Conservation (phyloP, 2,329 filamentous ascomycete genomes). For the Hymenoscyphus fructigenus region DNA sequence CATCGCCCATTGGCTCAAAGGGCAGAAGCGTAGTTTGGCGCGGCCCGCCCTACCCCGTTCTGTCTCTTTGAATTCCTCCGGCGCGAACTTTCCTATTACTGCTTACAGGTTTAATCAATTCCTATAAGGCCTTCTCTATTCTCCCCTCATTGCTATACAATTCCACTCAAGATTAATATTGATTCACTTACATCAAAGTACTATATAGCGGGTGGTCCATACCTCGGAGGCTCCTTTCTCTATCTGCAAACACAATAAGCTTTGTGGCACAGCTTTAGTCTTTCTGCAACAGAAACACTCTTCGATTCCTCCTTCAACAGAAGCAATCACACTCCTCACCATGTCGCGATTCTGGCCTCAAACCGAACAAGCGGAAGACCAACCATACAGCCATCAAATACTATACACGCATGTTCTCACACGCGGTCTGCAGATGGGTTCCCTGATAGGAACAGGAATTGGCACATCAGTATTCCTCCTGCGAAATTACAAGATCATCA, state of each 20-base stretch:
- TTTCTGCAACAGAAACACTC: background rate
- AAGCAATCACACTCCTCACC: conserved; percentile 15
- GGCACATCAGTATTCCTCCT: conserved; percentile 37
- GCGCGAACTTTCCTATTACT: background rate
- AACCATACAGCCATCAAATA: conserved; percentile 53
- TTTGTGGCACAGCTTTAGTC: background rate
- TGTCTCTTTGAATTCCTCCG: background rate
- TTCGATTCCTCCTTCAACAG: background rate
- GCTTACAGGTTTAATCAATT: background rate
- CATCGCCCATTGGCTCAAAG: background rate
- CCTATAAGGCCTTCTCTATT: background rate
- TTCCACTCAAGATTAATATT: background rate
- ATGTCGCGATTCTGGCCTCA: conserved; percentile 56
- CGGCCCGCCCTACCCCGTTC: background rate
- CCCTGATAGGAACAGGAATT: conserved; percentile 47
- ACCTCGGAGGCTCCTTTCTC: background rate
- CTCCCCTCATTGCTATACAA: background rate
- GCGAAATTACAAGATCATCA: conserved; percentile 20
- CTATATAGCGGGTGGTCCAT: background rate
- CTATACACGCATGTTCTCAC: conserved; percentile 60
- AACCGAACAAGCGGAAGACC: conserved; percentile 61
- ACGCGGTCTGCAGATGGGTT: conserved; percentile 53
- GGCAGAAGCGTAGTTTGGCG: background rate
- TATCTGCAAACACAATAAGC: background rate
- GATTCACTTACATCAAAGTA: background rate